A percentile compares a stretch with the other conserved stretches of the same genome.
Conservation (phyloP, 1,139 yeast genomes). For the Geotrichum bryndzae region DNA sequence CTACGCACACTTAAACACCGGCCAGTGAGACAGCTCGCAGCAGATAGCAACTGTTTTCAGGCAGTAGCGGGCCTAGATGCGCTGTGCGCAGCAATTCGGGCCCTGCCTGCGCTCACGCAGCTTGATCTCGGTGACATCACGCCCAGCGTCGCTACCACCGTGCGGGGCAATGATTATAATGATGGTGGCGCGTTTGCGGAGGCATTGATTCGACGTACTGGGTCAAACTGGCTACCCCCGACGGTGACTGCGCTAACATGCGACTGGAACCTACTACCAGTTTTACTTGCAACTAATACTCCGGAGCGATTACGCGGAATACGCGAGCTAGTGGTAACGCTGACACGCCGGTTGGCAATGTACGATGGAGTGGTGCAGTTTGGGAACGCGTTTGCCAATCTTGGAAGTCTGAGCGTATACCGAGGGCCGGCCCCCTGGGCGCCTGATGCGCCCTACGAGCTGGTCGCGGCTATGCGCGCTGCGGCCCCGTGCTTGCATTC, state of each 20-base stretch:
- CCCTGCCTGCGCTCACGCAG: conserved; percentile 4
- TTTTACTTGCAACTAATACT: conserved; percentile 2
- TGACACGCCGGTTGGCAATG: conserved; percentile 6
- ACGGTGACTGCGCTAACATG: conserved; percentile 1
- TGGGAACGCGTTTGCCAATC: not conserved
- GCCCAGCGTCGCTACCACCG: not conserved
- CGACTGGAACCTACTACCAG: conserved; percentile 12
- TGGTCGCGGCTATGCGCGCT: not conserved
- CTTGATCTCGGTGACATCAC: conserved; percentile 7
- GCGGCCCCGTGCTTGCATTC: not conserved
- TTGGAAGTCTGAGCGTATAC: not conserved
- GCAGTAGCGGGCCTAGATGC: conserved; percentile 2
- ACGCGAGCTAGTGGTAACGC: not conserved
- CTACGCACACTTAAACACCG: conserved; percentile 1
- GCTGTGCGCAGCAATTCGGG: not conserved
- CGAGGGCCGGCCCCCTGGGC: conserved; percentile 15
- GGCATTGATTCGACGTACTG: not conserved
- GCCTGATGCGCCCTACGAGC: conserved; percentile 3
- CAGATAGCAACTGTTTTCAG: conserved; percentile 8
- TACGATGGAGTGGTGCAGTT: not conserved
- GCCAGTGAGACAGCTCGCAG: not conserved
- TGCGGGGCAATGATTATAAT: not conserved
- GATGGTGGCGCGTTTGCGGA: not conserved
- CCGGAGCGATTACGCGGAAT: not conserved
- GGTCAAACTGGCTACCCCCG: conserved; percentile 10